Evolutionary conservation across 1,139 yeast genomes (phyloP), one percentile per base, ranked within the genome.

Genomic region (Saccharomycopsis hybrid): DNA sequence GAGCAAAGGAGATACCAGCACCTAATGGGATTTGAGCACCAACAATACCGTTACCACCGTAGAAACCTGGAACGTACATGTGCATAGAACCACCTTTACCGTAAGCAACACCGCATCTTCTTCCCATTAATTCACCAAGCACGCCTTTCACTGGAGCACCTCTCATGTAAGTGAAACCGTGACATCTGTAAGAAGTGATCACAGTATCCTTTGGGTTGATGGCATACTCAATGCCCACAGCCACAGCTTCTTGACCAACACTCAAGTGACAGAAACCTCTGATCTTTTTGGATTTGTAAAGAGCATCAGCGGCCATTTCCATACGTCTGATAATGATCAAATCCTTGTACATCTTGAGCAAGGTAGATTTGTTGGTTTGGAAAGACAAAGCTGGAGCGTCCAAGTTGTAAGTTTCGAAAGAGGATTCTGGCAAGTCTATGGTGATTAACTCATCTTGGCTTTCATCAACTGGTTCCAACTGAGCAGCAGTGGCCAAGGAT

Each of bases 11-110:
- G 59, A 92, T 77, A 61, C 98, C 98, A 52, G 97, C 87, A 66
- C 98, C 98, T 63, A 92, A 78, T 58, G 98, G 96, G 54, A 92
- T 97, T 74, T 92, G 98, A 50, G 97, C 98, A 68, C 98, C 98
- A 51, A 92, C 98, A 70, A 92, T 92, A 76, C 98, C 98, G 73
- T 92, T 92, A 72, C 98, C 98, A 67, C 98, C 98, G 71, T 85
- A 92, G 76, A 92, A 92, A 55, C 94, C 92, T 46, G 84, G 82
- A 51, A 95, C 87, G 69, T 85, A 92, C 92, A 92, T 87, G 75
- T 92, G 98, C 98, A 92, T 92, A 57, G 98, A 92, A 61, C 98
- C 98, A 73, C 98, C 98, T 73, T 92, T 92, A 73, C 98, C 98
- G 71, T 74, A 84, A 43, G 97, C 85, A 56, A 87, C 94, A 74